Conservation (phyloP, 108 stramenopile species). For the Cyclotella baltica region DNA sequence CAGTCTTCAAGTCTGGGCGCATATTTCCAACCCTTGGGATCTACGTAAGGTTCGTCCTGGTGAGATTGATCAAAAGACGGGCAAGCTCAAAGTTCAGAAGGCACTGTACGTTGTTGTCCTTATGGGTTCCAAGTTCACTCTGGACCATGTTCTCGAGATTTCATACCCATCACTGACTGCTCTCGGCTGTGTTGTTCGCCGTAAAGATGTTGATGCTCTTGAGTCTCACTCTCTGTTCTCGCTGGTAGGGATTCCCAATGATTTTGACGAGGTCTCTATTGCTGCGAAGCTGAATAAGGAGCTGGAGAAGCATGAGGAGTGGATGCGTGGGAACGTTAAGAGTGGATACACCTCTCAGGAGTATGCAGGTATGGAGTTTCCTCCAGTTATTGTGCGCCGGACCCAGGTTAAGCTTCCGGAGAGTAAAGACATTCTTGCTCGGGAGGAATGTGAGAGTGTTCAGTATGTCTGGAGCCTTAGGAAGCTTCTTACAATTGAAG, state of each 20-base stretch:
- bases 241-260: too few species aligned
- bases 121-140: background rate
- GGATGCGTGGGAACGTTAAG: too few species aligned
- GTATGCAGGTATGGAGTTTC: too few species aligned
- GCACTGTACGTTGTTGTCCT: background rate
- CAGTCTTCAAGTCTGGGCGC: background rate
- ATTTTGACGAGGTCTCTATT: too few species aligned
- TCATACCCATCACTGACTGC: background rate
- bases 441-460: background rate
- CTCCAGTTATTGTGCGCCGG: background rate
- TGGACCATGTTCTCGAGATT: background rate
- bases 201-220: too few species aligned
- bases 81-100: background rate
- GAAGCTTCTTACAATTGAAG: background rate
- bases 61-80: background rate
- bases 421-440: constrained; percentile 3
- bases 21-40: background rate
- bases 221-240: too few species aligned
- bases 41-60: background rate
- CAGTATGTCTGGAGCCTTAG: constrained; percentile 3
- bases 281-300: too few species aligned
- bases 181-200: background rate
- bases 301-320: too few species aligned
- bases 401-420: background rate
- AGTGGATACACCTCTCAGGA: too few species aligned